These are phyloP conservation scores for Suhomyces bribrorum DNA, from an alignment of 1,139 yeast genomes.

Conservation along the genomic window DNA sequence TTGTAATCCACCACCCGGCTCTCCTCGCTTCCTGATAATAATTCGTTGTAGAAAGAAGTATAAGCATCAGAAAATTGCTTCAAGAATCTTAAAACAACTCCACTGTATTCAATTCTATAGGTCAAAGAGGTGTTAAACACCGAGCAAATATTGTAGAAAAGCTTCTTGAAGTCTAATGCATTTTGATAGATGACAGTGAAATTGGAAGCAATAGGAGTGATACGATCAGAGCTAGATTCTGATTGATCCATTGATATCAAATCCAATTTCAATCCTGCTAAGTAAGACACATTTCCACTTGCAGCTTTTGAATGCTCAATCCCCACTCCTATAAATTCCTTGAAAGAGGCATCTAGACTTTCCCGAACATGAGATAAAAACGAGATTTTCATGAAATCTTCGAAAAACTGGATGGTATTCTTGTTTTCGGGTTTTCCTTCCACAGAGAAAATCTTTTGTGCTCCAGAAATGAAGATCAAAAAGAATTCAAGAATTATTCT, in stretches of 20 bases:
- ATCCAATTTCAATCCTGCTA: constrained; percentile 23
- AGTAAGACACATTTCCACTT: constrained; percentile 1
- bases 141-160: constrained; percentile 53
- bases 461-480: constrained; percentile 55
- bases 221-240: constrained; percentile 1
- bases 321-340: constrained; percentile 30
- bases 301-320: constrained; percentile 10
- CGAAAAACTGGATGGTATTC: constrained; percentile 52
- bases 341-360: constrained; percentile 44
- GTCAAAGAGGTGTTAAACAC: constrained; percentile 62
- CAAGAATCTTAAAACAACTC: constrained; percentile 41
- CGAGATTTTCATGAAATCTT: constrained; percentile 60
- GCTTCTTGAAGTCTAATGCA: constrained; percentile 54
- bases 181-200: constrained; percentile 41
- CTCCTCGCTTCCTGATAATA: constrained; percentile 23
- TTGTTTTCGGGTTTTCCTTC: constrained; percentile 19
- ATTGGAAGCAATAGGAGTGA: constrained; percentile 2
- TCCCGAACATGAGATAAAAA: constrained; percentile 67
- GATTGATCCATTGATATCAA: constrained; percentile 20
- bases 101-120: constrained; percentile 54
- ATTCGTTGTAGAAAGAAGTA: constrained; percentile 31
- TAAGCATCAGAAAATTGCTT: constrained; percentile 35
- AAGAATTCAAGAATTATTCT: constrained; percentile 67
- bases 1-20: constrained; percentile 5
- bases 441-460: constrained; percentile 32